These are phyloP conservation scores for Phialophora expanda DNA, from an alignment of 2,329 filamentous ascomycete genomes.

Conservation along the genomic window DNA sequence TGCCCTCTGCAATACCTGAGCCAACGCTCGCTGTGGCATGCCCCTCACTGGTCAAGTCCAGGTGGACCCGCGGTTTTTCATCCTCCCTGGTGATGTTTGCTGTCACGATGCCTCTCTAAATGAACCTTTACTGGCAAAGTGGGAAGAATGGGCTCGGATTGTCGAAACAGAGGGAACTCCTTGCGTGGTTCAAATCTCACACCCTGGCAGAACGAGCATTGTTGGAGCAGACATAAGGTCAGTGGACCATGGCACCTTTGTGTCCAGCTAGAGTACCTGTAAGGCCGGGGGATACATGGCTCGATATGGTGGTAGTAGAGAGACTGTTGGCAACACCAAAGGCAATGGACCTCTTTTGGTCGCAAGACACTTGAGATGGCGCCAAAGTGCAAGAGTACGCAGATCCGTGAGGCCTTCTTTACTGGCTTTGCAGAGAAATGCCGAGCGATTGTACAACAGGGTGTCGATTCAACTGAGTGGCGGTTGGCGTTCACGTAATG, in stretches of 20 bases:
- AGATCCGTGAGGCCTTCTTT: not conserved
- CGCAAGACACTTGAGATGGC: not conserved
- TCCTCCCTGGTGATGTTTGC: not conserved
- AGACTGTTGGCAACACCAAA: not conserved
- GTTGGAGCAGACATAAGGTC: not conserved
- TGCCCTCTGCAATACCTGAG: slow-evolving; percentile 21
- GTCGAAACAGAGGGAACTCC: not conserved
- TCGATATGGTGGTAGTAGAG: not conserved
- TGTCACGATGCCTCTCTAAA: not conserved
- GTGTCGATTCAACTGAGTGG: not conserved
- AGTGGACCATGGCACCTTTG: not conserved
- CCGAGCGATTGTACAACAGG: not conserved
- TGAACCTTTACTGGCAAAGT: not conserved
- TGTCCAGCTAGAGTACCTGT: not conserved
- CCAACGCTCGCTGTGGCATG: slow-evolving; percentile 20
- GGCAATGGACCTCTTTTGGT: not conserved
- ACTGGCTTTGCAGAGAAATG: not conserved
- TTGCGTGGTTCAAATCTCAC: not conserved
- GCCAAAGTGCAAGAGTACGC: not conserved
- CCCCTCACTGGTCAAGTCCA: not conserved
- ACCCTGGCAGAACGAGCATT: not conserved
- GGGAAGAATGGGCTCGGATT: not conserved
- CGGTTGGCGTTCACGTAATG: not conserved
- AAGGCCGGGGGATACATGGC: not conserved
- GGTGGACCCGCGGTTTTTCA: not conserved